Evolutionary conservation across 345 rosid genomes (phyloP).

Genomic region (Noccaea bulbosa): DNA sequence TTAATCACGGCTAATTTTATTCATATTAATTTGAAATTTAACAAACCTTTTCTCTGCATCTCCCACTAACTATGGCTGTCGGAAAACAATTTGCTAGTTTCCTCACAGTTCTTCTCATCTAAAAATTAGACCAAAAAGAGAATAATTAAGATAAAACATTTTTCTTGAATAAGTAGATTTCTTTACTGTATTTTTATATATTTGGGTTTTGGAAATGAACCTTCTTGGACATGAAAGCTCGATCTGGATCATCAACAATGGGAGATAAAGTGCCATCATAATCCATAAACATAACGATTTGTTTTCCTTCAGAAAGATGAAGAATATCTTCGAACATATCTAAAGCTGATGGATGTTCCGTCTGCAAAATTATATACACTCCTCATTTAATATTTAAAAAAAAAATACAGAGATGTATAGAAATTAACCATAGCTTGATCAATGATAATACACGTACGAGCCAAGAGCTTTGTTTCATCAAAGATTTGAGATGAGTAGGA

Average conservation of each 20-base stretch:
- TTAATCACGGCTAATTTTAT: neutral
- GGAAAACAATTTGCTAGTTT: slow-evolving; percentile 74
- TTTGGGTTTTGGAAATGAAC: slow-evolving; percentile 41
- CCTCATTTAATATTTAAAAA: slow-evolving; percentile 37
- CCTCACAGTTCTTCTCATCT: slow-evolving; percentile 91
- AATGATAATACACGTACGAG: slow-evolving; percentile 34
- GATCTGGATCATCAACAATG: slow-evolving; percentile 91
- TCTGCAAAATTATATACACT: slow-evolving; percentile 55
- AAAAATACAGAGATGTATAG: slow-evolving; percentile 51
- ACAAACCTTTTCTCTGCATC: slow-evolving; percentile 92
- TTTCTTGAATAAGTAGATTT: neutral
- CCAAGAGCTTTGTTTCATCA: slow-evolving; percentile 42
- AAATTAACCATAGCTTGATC: slow-evolving; percentile 50
- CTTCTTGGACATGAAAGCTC: slow-evolving; percentile 82
- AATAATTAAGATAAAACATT: neutral
- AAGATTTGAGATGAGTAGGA: slow-evolving; percentile 65
- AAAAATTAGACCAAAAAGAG: slow-evolving; percentile 5
- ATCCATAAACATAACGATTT: slow-evolving; percentile 89
- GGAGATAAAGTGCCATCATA: slow-evolving; percentile 97
- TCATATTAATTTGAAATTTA: slow-evolving; percentile 8
- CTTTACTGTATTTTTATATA: neutral
- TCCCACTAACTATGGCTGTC: slow-evolving; percentile 93
- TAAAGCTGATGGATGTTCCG: slow-evolving; percentile 84
- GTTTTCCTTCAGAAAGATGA: slow-evolving; percentile 67
- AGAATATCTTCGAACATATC: slow-evolving; percentile 75